Evolutionary conservation across 768 basidiomycete genomes (phyloP).

Genomic region (Hygrophorus pudorinus): DNA sequence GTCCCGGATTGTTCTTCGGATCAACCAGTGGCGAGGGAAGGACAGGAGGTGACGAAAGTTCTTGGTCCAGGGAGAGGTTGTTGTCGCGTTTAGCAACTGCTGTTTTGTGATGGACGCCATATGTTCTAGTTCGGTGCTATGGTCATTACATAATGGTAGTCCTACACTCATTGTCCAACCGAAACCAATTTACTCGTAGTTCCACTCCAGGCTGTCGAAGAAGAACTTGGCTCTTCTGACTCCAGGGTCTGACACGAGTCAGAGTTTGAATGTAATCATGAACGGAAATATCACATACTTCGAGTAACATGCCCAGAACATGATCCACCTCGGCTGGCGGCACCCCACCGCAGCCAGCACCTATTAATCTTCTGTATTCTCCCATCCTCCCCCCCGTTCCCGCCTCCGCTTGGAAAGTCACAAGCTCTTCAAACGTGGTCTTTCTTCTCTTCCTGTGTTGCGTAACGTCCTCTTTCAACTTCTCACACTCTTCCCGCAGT

Average conservation of each 20-base stretch:
- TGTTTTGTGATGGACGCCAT: conserved; percentile 6
- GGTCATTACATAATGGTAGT: background rate
- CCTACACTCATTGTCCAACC: conserved; percentile 15
- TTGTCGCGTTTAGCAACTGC: conserved; percentile 37
- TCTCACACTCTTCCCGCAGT: conserved; percentile 45
- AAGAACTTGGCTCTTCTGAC: conserved; percentile 67
- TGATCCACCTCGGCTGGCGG: conserved; percentile 82
- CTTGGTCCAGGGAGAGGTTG: conserved; percentile 46
- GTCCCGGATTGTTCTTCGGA: conserved; percentile 34
- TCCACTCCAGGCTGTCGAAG: conserved; percentile 38
- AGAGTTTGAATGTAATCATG: background rate
- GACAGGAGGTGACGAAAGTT: conserved; percentile 57
- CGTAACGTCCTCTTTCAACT: conserved; percentile 52
- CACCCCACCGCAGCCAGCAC: conserved; percentile 82
- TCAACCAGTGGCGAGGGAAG: conserved; percentile 45
- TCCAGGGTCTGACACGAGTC: conserved; percentile 55
- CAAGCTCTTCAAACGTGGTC: conserved; percentile 64
- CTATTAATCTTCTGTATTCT: conserved; percentile 83
- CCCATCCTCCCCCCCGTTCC: conserved; percentile 85
- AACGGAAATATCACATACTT: conserved; percentile 37
- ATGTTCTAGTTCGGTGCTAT: background rate
- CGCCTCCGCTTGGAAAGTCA: conserved; percentile 77
- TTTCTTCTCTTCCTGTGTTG: conserved; percentile 61
- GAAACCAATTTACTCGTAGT: conserved; percentile 24
- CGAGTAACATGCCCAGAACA: conserved; percentile 74